Evolutionary conservation across 2,329 filamentous ascomycete genomes (phyloP).

Genomic region (Sporothrix variecibatus): DNA sequence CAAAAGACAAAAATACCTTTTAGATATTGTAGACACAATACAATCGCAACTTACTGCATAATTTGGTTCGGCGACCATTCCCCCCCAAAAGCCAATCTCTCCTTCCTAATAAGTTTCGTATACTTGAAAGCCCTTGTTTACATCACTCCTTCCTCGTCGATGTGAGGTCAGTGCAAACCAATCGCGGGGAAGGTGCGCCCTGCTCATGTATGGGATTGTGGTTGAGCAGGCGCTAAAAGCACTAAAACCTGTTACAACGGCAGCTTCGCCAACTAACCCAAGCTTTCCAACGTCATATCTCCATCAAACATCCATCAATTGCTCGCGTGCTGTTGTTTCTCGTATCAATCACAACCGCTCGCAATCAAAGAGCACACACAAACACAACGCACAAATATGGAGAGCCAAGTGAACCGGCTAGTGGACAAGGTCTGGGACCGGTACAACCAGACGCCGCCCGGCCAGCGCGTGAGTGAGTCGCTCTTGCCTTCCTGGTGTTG

Average conservation of each 20-base stretch:
- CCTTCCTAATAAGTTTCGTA: too few species aligned
- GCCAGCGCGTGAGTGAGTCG: slow-evolving; percentile 53
- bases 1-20: slow-evolving; percentile 13
- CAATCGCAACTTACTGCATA: not conserved
- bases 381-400: slow-evolving; percentile 56
- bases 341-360: too few species aligned
- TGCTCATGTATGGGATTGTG: not conserved
- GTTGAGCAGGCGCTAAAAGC: not conserved
- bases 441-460: slow-evolving; percentile 52
- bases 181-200: not conserved
- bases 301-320: not conserved
- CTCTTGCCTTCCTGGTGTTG: not conserved
- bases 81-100: too few species aligned
- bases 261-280: not conserved
- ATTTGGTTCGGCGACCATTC: too few species aligned
- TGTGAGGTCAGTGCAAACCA: not conserved
- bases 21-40: not conserved
- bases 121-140: not conserved
- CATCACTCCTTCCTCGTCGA: not conserved
- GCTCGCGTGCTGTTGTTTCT: not conserved
- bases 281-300: not conserved
- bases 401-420: slow-evolving; percentile 70
- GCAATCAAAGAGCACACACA: not conserved
- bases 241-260: not conserved
- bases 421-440: slow-evolving; percentile 72